Conservation (phyloP, 2,329 filamentous ascomycete genomes). For the Penicillium sp. region DNA sequence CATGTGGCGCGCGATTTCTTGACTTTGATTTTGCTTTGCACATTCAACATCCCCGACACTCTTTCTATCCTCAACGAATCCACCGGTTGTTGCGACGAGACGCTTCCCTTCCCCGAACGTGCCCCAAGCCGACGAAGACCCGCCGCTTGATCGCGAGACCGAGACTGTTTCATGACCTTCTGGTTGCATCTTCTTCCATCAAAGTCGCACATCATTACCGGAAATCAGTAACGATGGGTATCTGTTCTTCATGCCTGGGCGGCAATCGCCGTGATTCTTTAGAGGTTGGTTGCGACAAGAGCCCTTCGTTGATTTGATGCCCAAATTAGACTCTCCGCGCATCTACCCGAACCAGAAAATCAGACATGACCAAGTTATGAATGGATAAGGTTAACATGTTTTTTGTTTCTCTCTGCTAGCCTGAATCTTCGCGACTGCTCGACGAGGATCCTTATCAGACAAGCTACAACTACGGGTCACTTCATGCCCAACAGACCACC, state of each 20-base stretch:
- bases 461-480: constrained; percentile 39
- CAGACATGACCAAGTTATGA: too few species aligned
- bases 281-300: constrained; percentile 24
- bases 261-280: constrained; percentile 33
- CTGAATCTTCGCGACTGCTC: constrained; percentile 41
- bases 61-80: constrained; percentile 5
- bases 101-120: background rate
- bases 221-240: constrained; percentile 34
- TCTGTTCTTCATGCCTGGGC: constrained; percentile 42
- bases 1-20: background rate
- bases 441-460: constrained; percentile 43
- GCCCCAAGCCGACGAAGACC: constrained; percentile 3
- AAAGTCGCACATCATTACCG: background rate
- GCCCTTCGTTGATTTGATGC: background rate
- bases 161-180: constrained; percentile 17
- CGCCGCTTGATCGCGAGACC: constrained; percentile 5
- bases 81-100: background rate
- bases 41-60: constrained; percentile 12
- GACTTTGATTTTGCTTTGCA: constrained; percentile 4
- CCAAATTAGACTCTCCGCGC: constrained; percentile 5
- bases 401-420: constrained; percentile 9
- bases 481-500: constrained; percentile 31
- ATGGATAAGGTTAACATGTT: too few species aligned
- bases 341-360: constrained; percentile 3
- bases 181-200: constrained; percentile 12